Base-by-base conservation (phyloP, 176 grass and related monocot genomes). In the Zizania latifolia region DNA sequence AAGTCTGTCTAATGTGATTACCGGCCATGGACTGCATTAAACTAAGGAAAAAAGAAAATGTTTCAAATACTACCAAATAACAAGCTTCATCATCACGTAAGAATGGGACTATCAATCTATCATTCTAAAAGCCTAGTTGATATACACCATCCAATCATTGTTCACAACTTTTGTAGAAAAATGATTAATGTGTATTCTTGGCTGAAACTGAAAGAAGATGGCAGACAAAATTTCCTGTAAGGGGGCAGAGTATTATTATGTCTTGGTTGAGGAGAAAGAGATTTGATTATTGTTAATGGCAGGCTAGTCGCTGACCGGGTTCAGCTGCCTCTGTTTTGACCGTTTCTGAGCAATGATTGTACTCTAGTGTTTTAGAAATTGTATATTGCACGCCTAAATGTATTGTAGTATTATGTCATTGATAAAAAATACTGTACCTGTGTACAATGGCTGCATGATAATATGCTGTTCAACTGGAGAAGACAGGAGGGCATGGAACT, bases 201-300 rank as follows among this genome's bases (percentile, higher is more conserved):
- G 1, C 6, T 16, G 43, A 48, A 48, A 19, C 2, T 22, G n/a
- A 53, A 53, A 8, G n/a, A 59, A 31, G 56, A 3, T 61, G 56
- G 55, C n/a, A 53, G 48, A 30, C 27, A 14, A 58, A 58, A 5
- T 58, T 58, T 24, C 56, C 55, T 5, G 23, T 24, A 58, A 58
- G 13, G 15, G 22, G 5, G 22, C 24, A 58, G 55, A 29, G n/a
- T n/a, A n/a, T 10, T 56, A 56, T 13, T 4, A 58, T 58, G 7
- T 2, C 4, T 58, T 58, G 23, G 8, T 27, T 29, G 11, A 15
- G 28, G 11, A 30, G 28, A 33, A 62, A 32, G 5, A 16, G 8
- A 22, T 46, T 71, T 50, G 15, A 22, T 71, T 71, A 71, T 62
- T 71, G 55, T 28, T 71, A 22, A 62, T 19, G 27, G 43, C 73